Base-by-base conservation (phyloP, 805 yeast genomes). In the Zygosaccharomyces bailii region DNA sequence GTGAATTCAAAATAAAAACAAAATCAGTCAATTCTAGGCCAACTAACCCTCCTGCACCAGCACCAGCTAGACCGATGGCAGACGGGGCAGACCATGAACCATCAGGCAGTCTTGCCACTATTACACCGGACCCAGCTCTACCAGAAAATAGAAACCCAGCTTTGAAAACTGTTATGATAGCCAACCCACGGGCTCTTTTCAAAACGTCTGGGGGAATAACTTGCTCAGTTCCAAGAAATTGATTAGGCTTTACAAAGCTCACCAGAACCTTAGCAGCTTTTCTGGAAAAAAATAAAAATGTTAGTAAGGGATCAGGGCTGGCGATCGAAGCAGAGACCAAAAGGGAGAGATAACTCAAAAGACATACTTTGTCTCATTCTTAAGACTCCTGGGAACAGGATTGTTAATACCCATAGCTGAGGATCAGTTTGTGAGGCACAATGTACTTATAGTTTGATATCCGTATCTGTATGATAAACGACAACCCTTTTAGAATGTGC, bases 41-140 rank as follows among this genome's bases (percentile, higher is more conserved):
- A 52, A 93, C 79, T 70, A 89, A 95, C 34, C 99, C 99, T 48
- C 99, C 99, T 5, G 93, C 97, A 59, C 99, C 98, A 3, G 97
- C 98, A 56, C 98, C 99, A 2, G 96, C 98, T 17, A 97, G 86
- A 42, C 80, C 83, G 53, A 93, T 84, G 7, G 97, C 99, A 2
- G 95, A 83, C 1, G 99, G 99, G 2, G 97, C 95, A 10, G 97
- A 89, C 99, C 99, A 91, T 0, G 85, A 68, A 0, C 97, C 98
- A 66, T 93, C 98, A 2, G 95, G 95, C 39, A 93, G 73, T 48
- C 97, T 73, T 4, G 97, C 96, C 19, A 91, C 95, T 49, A 91
- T 85, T 27, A 91, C 86, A 52, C 99, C 99, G 1, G 96, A 86
- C 19, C 99, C 99, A 0, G 97, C 98, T 63, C 99, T 78, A 21